Evolutionary conservation across 441 rosid species (phyloP), one percentile per base, ranked within the genome.

Genomic region (Adansonia madagascariensis): DNA sequence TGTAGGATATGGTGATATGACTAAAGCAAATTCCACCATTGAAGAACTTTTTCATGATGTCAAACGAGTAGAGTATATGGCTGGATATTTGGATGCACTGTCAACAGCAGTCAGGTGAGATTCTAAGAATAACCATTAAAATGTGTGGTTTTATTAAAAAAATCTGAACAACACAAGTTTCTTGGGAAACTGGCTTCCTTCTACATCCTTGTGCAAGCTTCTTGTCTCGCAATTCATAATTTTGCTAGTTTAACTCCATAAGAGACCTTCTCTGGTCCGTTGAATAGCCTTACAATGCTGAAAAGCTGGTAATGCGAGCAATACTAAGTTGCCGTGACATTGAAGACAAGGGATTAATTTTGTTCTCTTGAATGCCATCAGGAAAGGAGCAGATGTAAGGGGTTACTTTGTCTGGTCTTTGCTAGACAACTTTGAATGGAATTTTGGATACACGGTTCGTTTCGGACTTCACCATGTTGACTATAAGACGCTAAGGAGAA

Each of bases 341-440:
- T 18, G 27, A 41, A 4, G 31, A 66, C 17, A 65, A 65, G 52
- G 6, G 17, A 10, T 44, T 44, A 15, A 17, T 35, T 15, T 50
- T 52, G 63, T 57, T 65, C 14, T 52, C 11, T 59, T 20, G 64
- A 18, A 20, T 43, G 69, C 55, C 3, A 10, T 27, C 81, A 89
- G 91, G 81, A 83, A 85, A 50, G 94, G 89, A 82, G 94, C 85
- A 80, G 87, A 90, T 73, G 88, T 89, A 15, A 85, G 88, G 52
- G 90, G 94, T 0, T 90, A 89, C 74, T 87, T 89, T 15, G 83
- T 79, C 17, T 90, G 92, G 94, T 84, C 92, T 31, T 56, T 90
- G 78, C 83, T 89, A 6, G 94, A 90, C 75, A 79, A 82, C 67
- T 90, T 84, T 0, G 94, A 90, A 73, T 90, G 90, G 92, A 49